A percentile compares a stretch with the other conserved stretches of the same genome.
These are phyloP conservation scores for Paramecium biaurelia DNA, from an alignment of 73 alveolate genomes.

Conservation along the genomic window DNA sequence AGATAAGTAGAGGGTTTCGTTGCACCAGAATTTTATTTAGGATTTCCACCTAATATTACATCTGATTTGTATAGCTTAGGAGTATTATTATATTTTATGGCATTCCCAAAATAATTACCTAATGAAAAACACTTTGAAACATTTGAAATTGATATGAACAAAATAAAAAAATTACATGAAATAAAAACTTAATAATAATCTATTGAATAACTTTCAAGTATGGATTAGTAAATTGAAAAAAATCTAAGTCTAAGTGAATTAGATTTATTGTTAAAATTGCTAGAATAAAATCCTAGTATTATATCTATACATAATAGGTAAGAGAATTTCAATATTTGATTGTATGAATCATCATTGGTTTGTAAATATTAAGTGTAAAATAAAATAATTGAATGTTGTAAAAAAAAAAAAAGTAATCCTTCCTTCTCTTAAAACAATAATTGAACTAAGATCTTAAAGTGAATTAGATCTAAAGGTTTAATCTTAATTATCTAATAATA, in stretches of 20 bases:
- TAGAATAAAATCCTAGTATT: neutral
- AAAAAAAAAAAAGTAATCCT: neutral
- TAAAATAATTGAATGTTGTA: neutral
- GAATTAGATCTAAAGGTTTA: conserved; percentile 21
- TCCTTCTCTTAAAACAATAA: neutral
- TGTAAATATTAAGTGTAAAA: conserved; percentile 13
- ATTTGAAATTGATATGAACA: neutral
- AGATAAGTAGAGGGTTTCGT: conserved; percentile 36
- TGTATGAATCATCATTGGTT: conserved; percentile 41
- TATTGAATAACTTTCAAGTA: neutral
- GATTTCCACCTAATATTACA: conserved; percentile 12
- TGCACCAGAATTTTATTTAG: conserved; percentile 40
- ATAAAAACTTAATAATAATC: neutral
- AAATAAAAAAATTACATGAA: neutral
- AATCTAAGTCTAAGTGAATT: neutral
- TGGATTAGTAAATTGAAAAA: neutral
- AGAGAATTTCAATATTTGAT: neutral
- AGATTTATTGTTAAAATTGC: neutral
- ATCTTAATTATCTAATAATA: neutral
- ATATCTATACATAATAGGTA: neutral
- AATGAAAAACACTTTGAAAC: neutral
- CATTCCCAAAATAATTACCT: conserved; percentile 4
- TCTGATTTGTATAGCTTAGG: conserved; percentile 45
- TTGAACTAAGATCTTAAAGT: conserved; percentile 41
- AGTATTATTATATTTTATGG: conserved; percentile 9